Evolutionary conservation across 2,329 filamentous ascomycete species (phyloP).

Genomic region (Didymella exigua): DNA sequence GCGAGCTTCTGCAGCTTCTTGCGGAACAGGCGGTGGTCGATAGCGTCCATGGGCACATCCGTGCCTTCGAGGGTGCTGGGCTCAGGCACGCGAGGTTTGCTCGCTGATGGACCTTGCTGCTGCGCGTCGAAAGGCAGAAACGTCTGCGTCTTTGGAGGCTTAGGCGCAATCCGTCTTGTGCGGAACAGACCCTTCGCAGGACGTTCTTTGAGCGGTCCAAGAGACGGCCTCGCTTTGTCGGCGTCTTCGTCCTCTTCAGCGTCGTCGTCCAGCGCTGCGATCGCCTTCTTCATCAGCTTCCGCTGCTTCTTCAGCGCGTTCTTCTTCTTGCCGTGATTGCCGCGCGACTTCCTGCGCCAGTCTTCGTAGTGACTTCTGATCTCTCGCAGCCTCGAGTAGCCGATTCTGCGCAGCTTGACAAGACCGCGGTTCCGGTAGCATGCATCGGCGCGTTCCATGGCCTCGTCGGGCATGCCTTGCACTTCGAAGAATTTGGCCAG

Average conservation of each 20-base stretch:
- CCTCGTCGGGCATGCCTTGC: slow-evolving; percentile 65
- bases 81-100: slow-evolving; percentile 4
- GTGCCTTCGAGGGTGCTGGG: slow-evolving; percentile 37
- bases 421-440: slow-evolving; percentile 70
- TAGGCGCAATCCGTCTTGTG: slow-evolving; percentile 24
- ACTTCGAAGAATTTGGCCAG: slow-evolving; percentile 83
- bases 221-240: slow-evolving; percentile 24
- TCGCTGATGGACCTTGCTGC: not conserved
- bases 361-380: slow-evolving; percentile 35
- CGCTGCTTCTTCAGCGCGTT: slow-evolving; percentile 33
- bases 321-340: slow-evolving; percentile 37
- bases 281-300: slow-evolving; percentile 35
- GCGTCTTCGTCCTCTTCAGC: slow-evolving; percentile 24
- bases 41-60: slow-evolving; percentile 33
- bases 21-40: slow-evolving; percentile 38
- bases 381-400: slow-evolving; percentile 38
- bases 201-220: slow-evolving; percentile 28
- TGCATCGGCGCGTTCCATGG: slow-evolving; percentile 59
- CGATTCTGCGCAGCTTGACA: slow-evolving; percentile 53
- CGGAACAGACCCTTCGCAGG: slow-evolving; percentile 40
- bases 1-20: slow-evolving; percentile 37
- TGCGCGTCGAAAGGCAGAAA: slow-evolving; percentile 38
- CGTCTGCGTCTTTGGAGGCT: slow-evolving; percentile 29
- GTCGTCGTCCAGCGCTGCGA: slow-evolving; percentile 22
- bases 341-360: slow-evolving; percentile 34